Base-by-base conservation (phyloP, 2,329 filamentous ascomycete genomes). In the Xylariaceae sp. region DNA sequence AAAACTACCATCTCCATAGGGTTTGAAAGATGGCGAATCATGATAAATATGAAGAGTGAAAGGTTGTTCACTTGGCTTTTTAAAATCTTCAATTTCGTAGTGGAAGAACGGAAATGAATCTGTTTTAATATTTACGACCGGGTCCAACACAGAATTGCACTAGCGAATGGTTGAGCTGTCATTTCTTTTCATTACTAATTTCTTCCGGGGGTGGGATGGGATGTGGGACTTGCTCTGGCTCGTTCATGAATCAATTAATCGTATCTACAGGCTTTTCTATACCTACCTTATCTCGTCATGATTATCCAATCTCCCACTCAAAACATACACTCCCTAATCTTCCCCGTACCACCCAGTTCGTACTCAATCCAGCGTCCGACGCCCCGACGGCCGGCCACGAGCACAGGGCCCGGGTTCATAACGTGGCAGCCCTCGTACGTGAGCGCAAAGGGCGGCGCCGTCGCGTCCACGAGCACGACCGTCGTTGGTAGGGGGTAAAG, bases 371-470 rank as follows among this genome's bases (percentile, higher is more conserved):
- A 97, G 58, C 86, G 81, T 5, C 85, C 89, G 6, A 87, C 83
- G 3, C 86, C 85, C 59, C 84, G 82, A 47, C 86, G 80, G 0
- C 86, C 87, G 0, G 83, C 77, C 0, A 90, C 85, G 20, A 95
- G 80, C 43, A 99, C 72, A 42, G 82, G 80, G 5, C 92, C 91
- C 0, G 94, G 92, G 70, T 99, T 99, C 82, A 99, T 87, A 27
- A 97, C 92, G 74, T 94, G 90, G 67, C 94, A 97, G 0, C 92
- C 93, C 72, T 96, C 93, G 67, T 97, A 97, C 11, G 90, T 96
- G 60, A 97, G 78, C 48, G 88, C 88, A 67, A 96, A 99, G 0
- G 91, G 81, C 11, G 89, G 86, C 8, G 88, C 86, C 35, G 92
- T 90, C 0, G 88, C 79, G 73, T 99, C 94, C 2, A 91, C 87